Conservation (phyloP, 2,329 filamentous ascomycete genomes). For the Diaporthe aspalathi region DNA sequence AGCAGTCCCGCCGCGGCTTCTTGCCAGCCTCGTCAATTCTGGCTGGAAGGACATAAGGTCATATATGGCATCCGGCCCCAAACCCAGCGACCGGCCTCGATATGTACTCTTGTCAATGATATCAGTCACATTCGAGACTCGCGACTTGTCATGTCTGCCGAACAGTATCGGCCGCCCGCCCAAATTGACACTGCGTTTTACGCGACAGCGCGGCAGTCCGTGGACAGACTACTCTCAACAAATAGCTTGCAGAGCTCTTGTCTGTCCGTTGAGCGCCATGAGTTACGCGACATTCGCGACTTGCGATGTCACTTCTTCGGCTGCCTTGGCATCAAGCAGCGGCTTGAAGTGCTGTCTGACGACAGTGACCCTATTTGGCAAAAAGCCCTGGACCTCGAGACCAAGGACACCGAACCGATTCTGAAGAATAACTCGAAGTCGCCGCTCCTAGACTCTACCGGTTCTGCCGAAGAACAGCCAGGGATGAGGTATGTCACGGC, state of each 20-base stretch:
- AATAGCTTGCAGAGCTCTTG: constrained; percentile 22
- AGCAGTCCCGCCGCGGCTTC: neutral
- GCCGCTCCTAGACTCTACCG: neutral
- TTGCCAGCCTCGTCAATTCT: constrained; percentile 20
- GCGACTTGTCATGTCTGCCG: constrained; percentile 9
- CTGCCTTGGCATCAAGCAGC: constrained; percentile 25
- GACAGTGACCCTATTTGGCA: constrained; percentile 12
- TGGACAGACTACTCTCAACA: neutral
- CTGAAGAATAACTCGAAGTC: neutral
- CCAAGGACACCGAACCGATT: constrained; percentile 13
- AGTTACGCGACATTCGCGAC: constrained; percentile 10
- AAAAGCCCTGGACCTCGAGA: constrained; percentile 12
- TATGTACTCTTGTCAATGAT: neutral
- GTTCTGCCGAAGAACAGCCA: neutral
- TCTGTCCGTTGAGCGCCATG: constrained; percentile 20
- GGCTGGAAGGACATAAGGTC: neutral
- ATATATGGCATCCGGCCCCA: neutral
- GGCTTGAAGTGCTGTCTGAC: constrained; percentile 20
- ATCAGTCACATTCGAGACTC: neutral
- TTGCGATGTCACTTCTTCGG: constrained; percentile 33
- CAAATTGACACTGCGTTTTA: constrained; percentile 13
- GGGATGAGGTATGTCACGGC: constrained; percentile 35
- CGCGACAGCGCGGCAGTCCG: neutral
- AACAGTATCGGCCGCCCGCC: neutral
- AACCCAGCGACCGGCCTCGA: neutral